Conservation (phyloP, 495 filamentous ascomycete species). For the Hypoxylon fuscum region DNA sequence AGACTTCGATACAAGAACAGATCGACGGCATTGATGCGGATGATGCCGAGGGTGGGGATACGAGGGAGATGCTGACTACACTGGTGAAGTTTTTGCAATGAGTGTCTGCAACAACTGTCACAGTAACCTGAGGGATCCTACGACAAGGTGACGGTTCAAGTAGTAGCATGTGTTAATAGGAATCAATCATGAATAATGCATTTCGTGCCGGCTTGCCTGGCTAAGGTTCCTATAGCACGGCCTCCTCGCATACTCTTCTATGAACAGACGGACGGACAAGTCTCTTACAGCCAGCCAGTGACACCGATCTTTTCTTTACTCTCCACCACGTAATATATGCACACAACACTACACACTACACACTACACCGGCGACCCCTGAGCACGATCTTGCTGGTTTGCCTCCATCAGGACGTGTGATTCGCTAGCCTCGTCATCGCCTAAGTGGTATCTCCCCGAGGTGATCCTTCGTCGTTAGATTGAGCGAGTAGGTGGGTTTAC, state of each 20-base stretch:
- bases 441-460: not conserved
- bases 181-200: slow-evolving; percentile 36
- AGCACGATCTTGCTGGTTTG: not conserved
- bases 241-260: slow-evolving; percentile 17
- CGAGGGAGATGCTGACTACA: slow-evolving; percentile 75
- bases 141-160: not conserved
- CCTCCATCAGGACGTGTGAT: slow-evolving; percentile 1
- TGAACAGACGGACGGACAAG: slow-evolving; percentile 27
- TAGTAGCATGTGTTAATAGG: slow-evolving; percentile 14
- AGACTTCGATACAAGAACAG: slow-evolving; percentile 73
- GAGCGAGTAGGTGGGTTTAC: not conserved
- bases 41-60: slow-evolving; percentile 65
- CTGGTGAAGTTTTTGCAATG: slow-evolving; percentile 67
- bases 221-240: slow-evolving; percentile 14
- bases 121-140: too few species aligned
- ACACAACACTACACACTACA: not conserved
- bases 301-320: slow-evolving; percentile 8
- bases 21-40: slow-evolving; percentile 67
- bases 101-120: too few species aligned
- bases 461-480: not conserved
- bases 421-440: not conserved
- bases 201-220: slow-evolving; percentile 13
- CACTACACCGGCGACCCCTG: not conserved
- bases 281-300: slow-evolving; percentile 3
- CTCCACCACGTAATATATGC: slow-evolving; percentile 5